phyloP scores from a whole-genome alignment of 805 yeast genomes.

The Priceomyces castillae region DNA sequence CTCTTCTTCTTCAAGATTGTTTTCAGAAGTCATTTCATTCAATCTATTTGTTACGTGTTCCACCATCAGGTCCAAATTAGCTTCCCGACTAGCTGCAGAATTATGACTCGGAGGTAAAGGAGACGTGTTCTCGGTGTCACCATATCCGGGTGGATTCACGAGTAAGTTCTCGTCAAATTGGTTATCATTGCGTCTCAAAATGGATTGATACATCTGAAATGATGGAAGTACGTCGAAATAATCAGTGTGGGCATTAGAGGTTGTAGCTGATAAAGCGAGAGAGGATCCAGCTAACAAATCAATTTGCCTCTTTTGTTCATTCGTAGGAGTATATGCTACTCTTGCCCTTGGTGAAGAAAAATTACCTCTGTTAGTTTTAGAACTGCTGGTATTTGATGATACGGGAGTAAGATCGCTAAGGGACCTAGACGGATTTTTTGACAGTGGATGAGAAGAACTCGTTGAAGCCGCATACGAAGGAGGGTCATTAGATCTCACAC shows the following conservation, averaged over 20 bases:
- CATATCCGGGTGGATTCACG: constrained; percentile 37
- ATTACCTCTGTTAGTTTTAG: not conserved
- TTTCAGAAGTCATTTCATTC: constrained; percentile 8
- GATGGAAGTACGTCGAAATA: constrained; percentile 63
- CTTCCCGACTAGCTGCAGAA: constrained; percentile 9
- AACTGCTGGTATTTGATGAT: not conserved
- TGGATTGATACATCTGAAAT: constrained; percentile 62
- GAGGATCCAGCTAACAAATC: constrained; percentile 19
- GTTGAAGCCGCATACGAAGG: constrained; percentile 6
- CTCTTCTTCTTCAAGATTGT: constrained; percentile 12
- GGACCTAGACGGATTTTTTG: not conserved
- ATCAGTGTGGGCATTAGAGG: constrained; percentile 32
- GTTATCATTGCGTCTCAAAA: constrained; percentile 40
- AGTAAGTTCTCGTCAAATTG: constrained; percentile 36
- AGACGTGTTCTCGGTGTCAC: constrained; percentile 27
- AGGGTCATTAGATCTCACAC: constrained; percentile 1
- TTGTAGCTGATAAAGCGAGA: constrained; percentile 19
- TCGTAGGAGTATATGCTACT: constrained; percentile 33
- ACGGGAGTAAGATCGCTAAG: constrained; percentile 2
- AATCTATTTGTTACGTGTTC: constrained; percentile 10
- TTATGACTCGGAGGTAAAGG: constrained; percentile 25
- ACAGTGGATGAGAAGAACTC: constrained; percentile 2
- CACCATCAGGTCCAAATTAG: constrained; percentile 8
- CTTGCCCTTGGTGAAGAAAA: constrained; percentile 8
- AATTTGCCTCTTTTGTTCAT: constrained; percentile 35